phyloP scores from a whole-genome alignment of 768 basidiomycete species.

The Strobilomyces echinocephalus region DNA sequence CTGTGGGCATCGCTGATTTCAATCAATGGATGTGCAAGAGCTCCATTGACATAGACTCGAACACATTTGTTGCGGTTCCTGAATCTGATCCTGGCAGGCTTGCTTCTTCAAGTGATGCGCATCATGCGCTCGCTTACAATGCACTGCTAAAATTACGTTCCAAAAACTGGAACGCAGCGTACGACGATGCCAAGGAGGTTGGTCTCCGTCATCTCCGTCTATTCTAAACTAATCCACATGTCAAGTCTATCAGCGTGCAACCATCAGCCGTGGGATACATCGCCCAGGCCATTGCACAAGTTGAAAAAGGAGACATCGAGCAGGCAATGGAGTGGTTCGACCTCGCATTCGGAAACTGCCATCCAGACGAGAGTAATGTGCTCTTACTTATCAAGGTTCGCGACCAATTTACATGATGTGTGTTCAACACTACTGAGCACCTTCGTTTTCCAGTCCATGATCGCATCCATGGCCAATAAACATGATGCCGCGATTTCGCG shows the following conservation, averaged over 20 bases:
- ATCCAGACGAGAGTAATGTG: not conserved
- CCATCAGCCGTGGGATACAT: not conserved
- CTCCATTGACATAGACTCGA: too few species aligned
- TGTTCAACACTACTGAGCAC: not conserved
- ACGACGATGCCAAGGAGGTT: not conserved
- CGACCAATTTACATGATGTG: not conserved
- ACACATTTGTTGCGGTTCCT: too few species aligned
- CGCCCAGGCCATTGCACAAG: not conserved
- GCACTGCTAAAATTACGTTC: not conserved
- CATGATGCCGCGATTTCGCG: conserved; percentile 3
- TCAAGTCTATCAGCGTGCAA: not conserved
- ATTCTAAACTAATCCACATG: not conserved
- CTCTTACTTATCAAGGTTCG: not conserved
- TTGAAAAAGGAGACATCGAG: not conserved
- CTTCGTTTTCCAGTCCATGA: not conserved
- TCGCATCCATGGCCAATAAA: not conserved
- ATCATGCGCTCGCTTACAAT: not conserved
- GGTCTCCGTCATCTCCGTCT: not conserved
- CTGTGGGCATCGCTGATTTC: too few species aligned
- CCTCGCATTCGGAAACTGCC: not conserved
- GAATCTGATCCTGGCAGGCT: too few species aligned
- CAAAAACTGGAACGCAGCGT: not conserved
- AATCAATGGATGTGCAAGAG: too few species aligned
- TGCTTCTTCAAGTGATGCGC: not conserved
- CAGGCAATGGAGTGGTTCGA: not conserved